Percentiles rank a stretch among this genome's conserved stretches.
These are phyloP conservation scores for Naganishia antarctica DNA, from an alignment of 768 basidiomycete genomes.

Conservation along the genomic window DNA sequence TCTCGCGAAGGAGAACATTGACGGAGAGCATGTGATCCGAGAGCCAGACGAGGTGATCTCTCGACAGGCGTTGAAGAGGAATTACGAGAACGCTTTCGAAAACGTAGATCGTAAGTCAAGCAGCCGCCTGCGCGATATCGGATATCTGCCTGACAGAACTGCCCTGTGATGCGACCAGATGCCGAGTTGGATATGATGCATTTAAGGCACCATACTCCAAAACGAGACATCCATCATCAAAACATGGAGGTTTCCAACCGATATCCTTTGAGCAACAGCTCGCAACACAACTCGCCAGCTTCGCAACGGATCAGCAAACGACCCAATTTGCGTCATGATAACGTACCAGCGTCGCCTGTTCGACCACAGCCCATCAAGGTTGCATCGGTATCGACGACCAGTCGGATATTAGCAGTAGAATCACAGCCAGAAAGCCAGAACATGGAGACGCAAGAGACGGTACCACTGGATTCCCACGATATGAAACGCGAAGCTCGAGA, in stretches of 20 bases:
- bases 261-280: background rate
- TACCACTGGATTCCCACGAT: background rate
- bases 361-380: background rate
- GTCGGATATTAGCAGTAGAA: background rate
- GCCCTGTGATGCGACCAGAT: background rate
- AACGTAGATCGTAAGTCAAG: background rate
- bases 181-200: background rate
- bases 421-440: background rate
- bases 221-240: too few relatives aligned
- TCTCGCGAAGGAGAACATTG: background rate
- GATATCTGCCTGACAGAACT: background rate
- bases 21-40: background rate
- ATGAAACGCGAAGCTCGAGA: background rate
- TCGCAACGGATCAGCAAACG: background rate
- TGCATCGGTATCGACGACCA: background rate
- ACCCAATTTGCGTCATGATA: background rate
- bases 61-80: background rate
- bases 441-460: constrained; percentile 11
- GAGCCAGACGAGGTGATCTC: background rate
- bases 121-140: background rate
- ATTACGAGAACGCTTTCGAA: background rate
- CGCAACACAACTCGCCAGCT: background rate
- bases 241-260: too few relatives aligned
- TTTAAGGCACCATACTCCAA: too few relatives aligned
- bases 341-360: background rate